phyloP scores from a whole-genome alignment of 1,284 basidiomycete species.

The Leccinum variabile region DNA sequence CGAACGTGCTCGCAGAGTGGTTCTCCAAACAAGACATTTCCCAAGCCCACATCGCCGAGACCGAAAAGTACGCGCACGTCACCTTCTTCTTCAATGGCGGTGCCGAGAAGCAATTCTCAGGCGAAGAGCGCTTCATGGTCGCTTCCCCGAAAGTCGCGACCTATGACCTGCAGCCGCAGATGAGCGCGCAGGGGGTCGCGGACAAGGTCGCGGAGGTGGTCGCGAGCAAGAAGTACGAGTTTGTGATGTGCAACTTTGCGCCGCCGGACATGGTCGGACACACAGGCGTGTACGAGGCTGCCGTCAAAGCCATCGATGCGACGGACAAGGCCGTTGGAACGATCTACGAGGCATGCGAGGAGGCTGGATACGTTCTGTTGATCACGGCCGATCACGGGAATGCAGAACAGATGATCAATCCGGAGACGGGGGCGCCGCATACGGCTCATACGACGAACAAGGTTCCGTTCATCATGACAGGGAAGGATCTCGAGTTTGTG shows the following conservation, averaged over 20 bases:
- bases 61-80: slow-evolving; percentile 93
- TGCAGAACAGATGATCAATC: slow-evolving; percentile 89
- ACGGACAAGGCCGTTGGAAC: slow-evolving; percentile 87
- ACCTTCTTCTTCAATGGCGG: slow-evolving; percentile 98
- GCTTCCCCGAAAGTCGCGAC: slow-evolving; percentile 88
- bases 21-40: slow-evolving; percentile 74
- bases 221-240: slow-evolving; percentile 67
- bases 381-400: slow-evolving; percentile 94
- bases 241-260: slow-evolving; percentile 95
- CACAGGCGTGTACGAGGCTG: slow-evolving; percentile 86
- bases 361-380: slow-evolving; percentile 81
- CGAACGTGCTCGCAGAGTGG: slow-evolving; percentile 90
- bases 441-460: slow-evolving; percentile 85
- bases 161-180: slow-evolving; percentile 85
- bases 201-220: slow-evolving; percentile 89
- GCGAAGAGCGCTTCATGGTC: slow-evolving; percentile 86
- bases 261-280: slow-evolving; percentile 96
- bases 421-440: slow-evolving; percentile 79
- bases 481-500: slow-evolving; percentile 51
- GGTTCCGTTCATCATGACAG: slow-evolving; percentile 78
- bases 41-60: slow-evolving; percentile 90
- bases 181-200: slow-evolving; percentile 84
- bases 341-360: slow-evolving; percentile 80
- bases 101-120: slow-evolving; percentile 84
- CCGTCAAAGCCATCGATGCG: slow-evolving; percentile 78